Base-by-base conservation (phyloP, 768 basidiomycete species). In the Lentinus brumalis region DNA sequence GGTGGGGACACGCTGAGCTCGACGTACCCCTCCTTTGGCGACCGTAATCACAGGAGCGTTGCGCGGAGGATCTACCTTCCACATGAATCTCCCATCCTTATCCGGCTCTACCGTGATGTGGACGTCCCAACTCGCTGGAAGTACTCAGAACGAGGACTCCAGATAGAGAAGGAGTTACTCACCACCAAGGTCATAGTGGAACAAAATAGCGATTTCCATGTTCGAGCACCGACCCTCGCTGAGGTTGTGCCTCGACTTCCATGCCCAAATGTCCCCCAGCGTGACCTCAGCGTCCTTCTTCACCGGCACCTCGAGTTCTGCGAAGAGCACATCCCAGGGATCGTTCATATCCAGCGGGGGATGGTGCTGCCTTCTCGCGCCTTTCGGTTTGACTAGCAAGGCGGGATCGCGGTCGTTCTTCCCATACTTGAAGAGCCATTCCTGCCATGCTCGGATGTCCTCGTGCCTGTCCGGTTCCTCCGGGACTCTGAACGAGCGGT, bases 261-360 rank as follows among this genome's bases (percentile, higher is more conserved):
- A 57, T 11, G 66, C 45, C 73, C 71, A 74, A 46, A 74, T 62
- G 8, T 72, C 70, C 44, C 64, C 59, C 21, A 73, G 57, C 3
- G 62, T 61, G 18, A 71, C 39, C 10, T 62, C 51, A 31, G 47
- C 62, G 45, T 74, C 73, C 45, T 73, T 38, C 35, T 53, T 59
- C 16, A 12, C 3, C 41, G 51, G 50, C 9, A 45, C 32, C 42
- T 35, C 15, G 18, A 26, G 41, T 21, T 21, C 4, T 29, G 38
- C 51, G 30, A 31, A 45, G 42, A 35, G 15, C 35, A 50, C n/a
- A 11, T 53, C 51, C 8, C 12, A 47, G 2, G 55, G 55, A 29
- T 56, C 46, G 55, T 56, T 16, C 55, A 56, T 56, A 18, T 56
- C 18, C 45, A 56, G 18, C 12, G 55, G 55, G 8, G 30, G 16